Evolutionary conservation across 1,284 basidiomycete species (phyloP).

Genomic region (Tilletia setariae): DNA sequence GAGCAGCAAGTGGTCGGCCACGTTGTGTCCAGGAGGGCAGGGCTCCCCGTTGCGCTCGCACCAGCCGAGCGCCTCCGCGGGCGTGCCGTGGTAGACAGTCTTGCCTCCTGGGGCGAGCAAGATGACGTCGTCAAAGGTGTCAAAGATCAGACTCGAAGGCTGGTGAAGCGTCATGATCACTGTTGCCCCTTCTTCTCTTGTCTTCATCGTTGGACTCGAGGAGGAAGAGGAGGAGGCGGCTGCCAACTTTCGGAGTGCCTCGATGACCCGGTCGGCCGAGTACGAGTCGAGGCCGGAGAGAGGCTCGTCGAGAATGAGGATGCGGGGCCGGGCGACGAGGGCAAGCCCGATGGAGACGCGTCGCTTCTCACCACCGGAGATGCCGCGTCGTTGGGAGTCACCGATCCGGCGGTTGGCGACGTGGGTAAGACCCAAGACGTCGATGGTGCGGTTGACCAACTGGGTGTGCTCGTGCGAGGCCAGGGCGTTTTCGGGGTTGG

Average conservation of each 20-base stretch:
- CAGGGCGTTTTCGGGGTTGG: slow-evolving; percentile 33
- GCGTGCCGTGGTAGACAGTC: slow-evolving; percentile 36
- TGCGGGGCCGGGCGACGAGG: slow-evolving; percentile 33
- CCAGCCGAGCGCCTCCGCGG: slow-evolving; percentile 30
- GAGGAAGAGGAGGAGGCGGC: not conserved
- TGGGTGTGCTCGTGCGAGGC: slow-evolving; percentile 23
- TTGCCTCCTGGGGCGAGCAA: slow-evolving; percentile 32
- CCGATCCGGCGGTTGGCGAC: slow-evolving; percentile 37
- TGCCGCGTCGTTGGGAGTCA: slow-evolving; percentile 32
- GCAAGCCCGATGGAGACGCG: slow-evolving; percentile 39
- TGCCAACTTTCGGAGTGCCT: slow-evolving; percentile 31
- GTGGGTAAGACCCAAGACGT: slow-evolving; percentile 31
- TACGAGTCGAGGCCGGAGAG: slow-evolving; percentile 39
- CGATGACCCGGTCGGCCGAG: slow-evolving; percentile 35
- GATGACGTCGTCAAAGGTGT: slow-evolving; percentile 34
- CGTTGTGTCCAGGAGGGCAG: slow-evolving; percentile 37
- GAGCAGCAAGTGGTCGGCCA: slow-evolving; percentile 39
- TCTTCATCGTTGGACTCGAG: no score
- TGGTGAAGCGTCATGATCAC: slow-evolving; percentile 43
- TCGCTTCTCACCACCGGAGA: slow-evolving; percentile 42
- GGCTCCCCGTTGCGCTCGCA: slow-evolving; percentile 33
- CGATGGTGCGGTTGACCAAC: slow-evolving; percentile 27
- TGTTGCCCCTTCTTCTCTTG: slow-evolving; percentile 23
- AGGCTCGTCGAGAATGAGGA: slow-evolving; percentile 41
- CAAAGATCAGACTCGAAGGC: slow-evolving; percentile 40